phyloP scores from a whole-genome alignment of 208 protist species.

The Trypanosoma congolense region DNA sequence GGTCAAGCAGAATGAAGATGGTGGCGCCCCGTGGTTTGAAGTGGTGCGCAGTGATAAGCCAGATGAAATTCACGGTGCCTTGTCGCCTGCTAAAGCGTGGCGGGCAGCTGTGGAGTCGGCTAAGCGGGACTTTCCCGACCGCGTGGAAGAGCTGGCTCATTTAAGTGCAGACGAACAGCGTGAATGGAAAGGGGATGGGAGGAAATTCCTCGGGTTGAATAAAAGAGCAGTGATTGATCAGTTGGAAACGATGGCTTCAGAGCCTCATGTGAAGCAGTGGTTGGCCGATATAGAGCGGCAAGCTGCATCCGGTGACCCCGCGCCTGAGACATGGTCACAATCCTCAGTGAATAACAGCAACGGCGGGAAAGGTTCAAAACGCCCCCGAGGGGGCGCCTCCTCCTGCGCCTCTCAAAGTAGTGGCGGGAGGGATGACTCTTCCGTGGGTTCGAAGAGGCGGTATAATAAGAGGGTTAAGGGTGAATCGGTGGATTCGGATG shows the following conservation, averaged over 20 bases:
- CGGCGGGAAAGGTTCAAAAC: no score
- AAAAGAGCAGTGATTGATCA: conserved; percentile 25
- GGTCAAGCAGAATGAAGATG: conserved; percentile 18
- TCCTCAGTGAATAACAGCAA: no score
- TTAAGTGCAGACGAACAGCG: conserved; percentile 12
- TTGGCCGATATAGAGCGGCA: no score
- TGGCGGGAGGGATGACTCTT: no score
- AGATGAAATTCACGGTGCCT: conserved; percentile 31
- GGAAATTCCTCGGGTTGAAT: conserved; percentile 36
- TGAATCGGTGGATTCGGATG: conserved; percentile 10
- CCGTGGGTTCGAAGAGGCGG: no score
- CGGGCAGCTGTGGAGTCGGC: conserved; percentile 44
- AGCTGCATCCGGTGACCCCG: no score
- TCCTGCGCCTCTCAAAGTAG: no score
- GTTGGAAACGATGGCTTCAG: conserved; percentile 30
- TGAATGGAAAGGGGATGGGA: conserved; percentile 15
- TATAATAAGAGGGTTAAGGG: no score
- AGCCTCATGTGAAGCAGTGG: no score
- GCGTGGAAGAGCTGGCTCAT: conserved; percentile 1
- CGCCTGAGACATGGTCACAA: no score
- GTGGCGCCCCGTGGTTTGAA: conserved; percentile 34
- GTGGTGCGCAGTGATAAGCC: conserved; percentile 61
- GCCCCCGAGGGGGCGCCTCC: no score
- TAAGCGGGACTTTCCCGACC: conserved; percentile 43
- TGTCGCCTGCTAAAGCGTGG: conserved; percentile 37